These are phyloP conservation scores for Paecilomyces sp. DNA, from an alignment of 2,329 filamentous ascomycete species.

Conservation along the genomic window DNA sequence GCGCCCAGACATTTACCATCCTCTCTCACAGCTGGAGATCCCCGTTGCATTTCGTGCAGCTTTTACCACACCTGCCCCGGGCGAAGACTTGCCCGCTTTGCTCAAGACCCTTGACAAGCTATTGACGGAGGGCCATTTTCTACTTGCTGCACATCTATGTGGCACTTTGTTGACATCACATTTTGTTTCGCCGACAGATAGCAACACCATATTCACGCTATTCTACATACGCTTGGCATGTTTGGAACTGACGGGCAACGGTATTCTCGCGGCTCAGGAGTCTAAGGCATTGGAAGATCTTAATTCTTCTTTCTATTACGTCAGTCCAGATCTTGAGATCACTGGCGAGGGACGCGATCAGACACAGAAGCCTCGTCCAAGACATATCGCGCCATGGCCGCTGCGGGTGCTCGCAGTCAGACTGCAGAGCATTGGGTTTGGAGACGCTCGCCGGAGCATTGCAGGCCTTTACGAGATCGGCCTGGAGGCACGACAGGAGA, in stretches of 20 bases:
- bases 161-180: conserved; percentile 37
- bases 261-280: conserved; percentile 59
- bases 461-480: conserved; percentile 88
- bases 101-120: conserved; percentile 53
- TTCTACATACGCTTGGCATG: conserved; percentile 77
- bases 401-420: conserved; percentile 76
- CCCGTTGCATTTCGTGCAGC: conserved; percentile 63
- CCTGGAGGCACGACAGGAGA: conserved; percentile 61
- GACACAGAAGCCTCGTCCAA: conserved; percentile 50
- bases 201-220: conserved; percentile 63
- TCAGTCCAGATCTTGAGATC: conserved; percentile 20
- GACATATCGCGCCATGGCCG: conserved; percentile 76
- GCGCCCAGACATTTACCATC: conserved; percentile 74
- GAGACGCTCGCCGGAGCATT: conserved; percentile 74
- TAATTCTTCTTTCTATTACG: conserved; percentile 48
- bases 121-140: conserved; percentile 67
- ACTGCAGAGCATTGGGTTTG: conserved; percentile 77
- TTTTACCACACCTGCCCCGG: conserved; percentile 54
- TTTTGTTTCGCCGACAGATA: conserved; percentile 42
- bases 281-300: conserved; percentile 57
- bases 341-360: conserved; percentile 51
- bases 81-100: conserved; percentile 44
- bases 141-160: conserved; percentile 58
- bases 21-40: conserved; percentile 57
- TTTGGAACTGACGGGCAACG: conserved; percentile 69